Evolutionary conservation across 2,329 filamentous ascomycete genomes (phyloP).

Genomic region (Onygenales sp.): DNA sequence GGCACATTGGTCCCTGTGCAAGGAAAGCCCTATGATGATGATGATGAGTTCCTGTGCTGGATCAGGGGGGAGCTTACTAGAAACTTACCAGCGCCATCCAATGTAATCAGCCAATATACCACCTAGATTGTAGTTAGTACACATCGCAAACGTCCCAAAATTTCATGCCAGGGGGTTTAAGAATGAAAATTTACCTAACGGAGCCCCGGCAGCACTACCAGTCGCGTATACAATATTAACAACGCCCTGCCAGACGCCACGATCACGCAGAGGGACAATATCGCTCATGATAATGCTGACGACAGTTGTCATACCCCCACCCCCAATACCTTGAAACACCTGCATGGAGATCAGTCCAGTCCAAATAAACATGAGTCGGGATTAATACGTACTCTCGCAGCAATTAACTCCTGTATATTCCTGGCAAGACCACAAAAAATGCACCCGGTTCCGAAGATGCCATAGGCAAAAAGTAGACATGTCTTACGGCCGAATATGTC

Average conservation of each 20-base stretch:
- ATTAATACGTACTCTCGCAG: slow-evolving; percentile 42
- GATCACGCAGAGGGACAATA: slow-evolving; percentile 57
- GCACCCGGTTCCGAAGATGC: slow-evolving; percentile 56
- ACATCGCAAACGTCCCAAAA: background rate
- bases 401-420: slow-evolving; percentile 56
- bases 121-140: slow-evolving; percentile 20
- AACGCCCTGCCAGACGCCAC: slow-evolving; percentile 65
- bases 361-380: background rate
- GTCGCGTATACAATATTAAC: slow-evolving; percentile 63
- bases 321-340: slow-evolving; percentile 55
- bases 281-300: slow-evolving; percentile 62
- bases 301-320: slow-evolving; percentile 62
- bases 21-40: slow-evolving; percentile 52
- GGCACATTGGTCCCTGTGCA: slow-evolving; percentile 58
- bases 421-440: slow-evolving; percentile 52
- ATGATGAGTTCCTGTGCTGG: slow-evolving; percentile 2
- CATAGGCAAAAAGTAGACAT: slow-evolving; percentile 55
- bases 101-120: slow-evolving; percentile 63
- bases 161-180: background rate
- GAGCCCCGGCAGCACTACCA: slow-evolving; percentile 60
- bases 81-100: slow-evolving; percentile 60
- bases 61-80: slow-evolving; percentile 8
- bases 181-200: slow-evolving; percentile 41
- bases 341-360: slow-evolving; percentile 9
- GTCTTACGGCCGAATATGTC: slow-evolving; percentile 63